phyloP scores from a whole-genome alignment of 2,329 filamentous ascomycete genomes.

The Venturia asperata region DNA sequence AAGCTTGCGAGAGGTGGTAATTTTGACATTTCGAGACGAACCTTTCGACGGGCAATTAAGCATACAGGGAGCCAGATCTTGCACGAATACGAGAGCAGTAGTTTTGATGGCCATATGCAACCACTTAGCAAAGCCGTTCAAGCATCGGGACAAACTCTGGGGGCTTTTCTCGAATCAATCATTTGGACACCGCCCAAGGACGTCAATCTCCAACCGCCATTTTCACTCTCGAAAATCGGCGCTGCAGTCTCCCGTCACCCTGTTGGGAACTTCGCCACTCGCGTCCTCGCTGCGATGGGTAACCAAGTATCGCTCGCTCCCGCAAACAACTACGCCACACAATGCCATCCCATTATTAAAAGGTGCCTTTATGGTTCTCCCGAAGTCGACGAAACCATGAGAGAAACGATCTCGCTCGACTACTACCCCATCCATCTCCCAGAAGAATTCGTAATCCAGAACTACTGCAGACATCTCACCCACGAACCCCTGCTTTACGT shows the following conservation, averaged over 20 bases:
- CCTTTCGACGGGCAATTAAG: not conserved
- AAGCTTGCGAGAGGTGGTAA: not conserved
- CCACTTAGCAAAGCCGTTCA: not conserved
- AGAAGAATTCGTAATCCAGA: not conserved
- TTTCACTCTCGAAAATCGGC: slow-evolving; percentile 1
- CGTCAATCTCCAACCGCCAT: not conserved
- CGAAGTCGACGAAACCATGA: not conserved
- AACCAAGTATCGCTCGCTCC: not conserved
- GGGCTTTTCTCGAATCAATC: not conserved
- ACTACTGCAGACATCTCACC: not conserved
- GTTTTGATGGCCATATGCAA: not conserved
- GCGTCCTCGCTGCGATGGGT: slow-evolving; percentile 7
- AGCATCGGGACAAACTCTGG: not conserved
- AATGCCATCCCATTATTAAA: not conserved
- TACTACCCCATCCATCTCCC: slow-evolving; percentile 7
- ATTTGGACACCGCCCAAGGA: not conserved
- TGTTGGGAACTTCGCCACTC: not conserved
- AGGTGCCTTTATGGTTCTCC: not conserved
- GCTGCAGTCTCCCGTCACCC: slow-evolving; percentile 2
- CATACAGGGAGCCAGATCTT: not conserved
- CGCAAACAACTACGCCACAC: not conserved
- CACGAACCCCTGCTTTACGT: slow-evolving; percentile 6
- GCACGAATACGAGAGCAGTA: not conserved
- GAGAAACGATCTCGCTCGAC: not conserved
- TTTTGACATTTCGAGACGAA: not conserved